Evolutionary conservation across 768 basidiomycete genomes (phyloP).

Genomic region (Suillus bovinus): DNA sequence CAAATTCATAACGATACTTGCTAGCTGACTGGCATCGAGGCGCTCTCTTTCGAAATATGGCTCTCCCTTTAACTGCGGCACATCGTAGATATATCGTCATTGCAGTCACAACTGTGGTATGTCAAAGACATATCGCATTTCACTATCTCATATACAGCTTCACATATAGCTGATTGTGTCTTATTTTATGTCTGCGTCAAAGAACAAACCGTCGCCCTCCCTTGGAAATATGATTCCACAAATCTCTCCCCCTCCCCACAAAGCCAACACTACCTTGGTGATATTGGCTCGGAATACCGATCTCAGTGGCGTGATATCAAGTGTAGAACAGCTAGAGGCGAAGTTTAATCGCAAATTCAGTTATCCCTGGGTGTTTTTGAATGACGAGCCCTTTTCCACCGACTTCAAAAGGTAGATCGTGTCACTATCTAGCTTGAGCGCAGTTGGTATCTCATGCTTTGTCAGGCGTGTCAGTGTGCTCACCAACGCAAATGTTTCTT

Average conservation of each 20-base stretch:
- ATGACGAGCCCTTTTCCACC: conserved; percentile 57
- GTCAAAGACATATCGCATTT: not conserved
- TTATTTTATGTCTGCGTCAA: conserved; percentile 16
- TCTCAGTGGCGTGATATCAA: conserved; percentile 43
- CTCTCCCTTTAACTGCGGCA: conserved; percentile 26
- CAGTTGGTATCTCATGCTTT: conserved; percentile 20
- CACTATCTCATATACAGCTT: not conserved
- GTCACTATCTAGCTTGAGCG: not conserved
- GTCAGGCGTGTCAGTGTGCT: conserved; percentile 36
- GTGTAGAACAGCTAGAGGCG: conserved; percentile 56
- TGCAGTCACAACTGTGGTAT: conserved; percentile 28
- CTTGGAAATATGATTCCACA: conserved; percentile 47
- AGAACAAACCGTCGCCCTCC: not conserved
- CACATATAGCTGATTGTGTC: conserved; percentile 20
- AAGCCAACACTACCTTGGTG: conserved; percentile 62
- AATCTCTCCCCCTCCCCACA: conserved; percentile 34
- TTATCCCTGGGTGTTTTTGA: conserved; percentile 67
- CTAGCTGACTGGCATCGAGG: not conserved
- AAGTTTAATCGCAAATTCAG: conserved; percentile 56
- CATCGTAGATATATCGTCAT: conserved; percentile 31
- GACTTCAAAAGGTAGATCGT: conserved; percentile 51
- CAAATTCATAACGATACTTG: not conserved
- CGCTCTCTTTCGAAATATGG: conserved; percentile 16
- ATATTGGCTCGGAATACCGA: conserved; percentile 54
- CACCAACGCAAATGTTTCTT: conserved; percentile 45